Base-by-base conservation (phyloP, 2,329 filamentous ascomycete genomes). In the Fusarium continuum region DNA sequence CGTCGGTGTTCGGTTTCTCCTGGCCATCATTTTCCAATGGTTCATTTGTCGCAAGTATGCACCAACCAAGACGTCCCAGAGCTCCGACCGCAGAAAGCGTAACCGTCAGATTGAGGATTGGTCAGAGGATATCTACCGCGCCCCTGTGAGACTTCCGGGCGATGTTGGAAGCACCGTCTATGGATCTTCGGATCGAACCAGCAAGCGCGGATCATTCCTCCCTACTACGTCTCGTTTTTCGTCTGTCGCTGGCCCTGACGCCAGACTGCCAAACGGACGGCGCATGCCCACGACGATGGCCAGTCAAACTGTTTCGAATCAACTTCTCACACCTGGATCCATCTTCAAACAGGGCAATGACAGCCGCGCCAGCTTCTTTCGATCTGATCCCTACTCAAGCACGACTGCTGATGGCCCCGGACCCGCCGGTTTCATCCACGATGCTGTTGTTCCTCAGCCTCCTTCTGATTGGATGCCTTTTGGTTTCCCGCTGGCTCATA, bases 401-500 rank as follows among this genome's bases (percentile, higher is more conserved):
- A 84, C 83, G 35, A 83, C 83, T 6, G 77, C 83, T 10, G 92
- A 94, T 43, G 89, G 88, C 1, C 86, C 89, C 32, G 93, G 93
- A 7, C 92, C 94, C 8, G 88, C 92, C 28, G 94, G 93, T n/a
- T 97, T 97, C 75, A 96, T 98, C 52, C 94, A 98, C 74, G 93
- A 97, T 76, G 85, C 91, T 32, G 95, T 99, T 34, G 93, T 99
- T 41, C 94, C 96, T 25, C 95, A 99, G 73, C 95, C 95, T 31
- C 95, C 95, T 8, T 89, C 93, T 4, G 95, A 99, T 76, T 99
- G 93, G 90, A 93, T 97, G 79, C 95, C 95, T 0, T 98, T 96
- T 74, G 95, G 94, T 2, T 99, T 92, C 75, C 95, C 96, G 13
- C 82, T 99, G 65, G 95, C 93, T 40, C 95, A 99, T 77, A 85